Evolutionary conservation across 495 filamentous ascomycete species (phyloP).

Genomic region (Penicillium lividum): DNA sequence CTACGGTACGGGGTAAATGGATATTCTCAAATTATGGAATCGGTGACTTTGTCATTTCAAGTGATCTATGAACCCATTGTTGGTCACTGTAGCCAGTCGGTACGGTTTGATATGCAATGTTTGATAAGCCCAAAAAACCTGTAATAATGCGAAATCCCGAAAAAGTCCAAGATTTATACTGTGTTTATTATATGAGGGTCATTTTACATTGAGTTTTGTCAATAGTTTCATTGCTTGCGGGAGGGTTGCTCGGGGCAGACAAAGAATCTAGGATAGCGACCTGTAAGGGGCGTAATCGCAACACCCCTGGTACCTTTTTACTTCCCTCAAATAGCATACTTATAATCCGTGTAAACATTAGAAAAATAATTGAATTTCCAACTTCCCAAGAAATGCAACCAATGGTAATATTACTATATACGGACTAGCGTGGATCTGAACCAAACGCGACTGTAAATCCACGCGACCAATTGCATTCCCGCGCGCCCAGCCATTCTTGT

Average conservation of each 20-base stretch:
- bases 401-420: slow-evolving; percentile 24
- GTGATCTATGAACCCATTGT: too few species aligned
- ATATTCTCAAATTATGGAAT: neutral
- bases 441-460: slow-evolving; percentile 1
- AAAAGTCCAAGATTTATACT: neutral
- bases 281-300: neutral
- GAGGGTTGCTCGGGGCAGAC: neutral
- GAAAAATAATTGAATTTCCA: neutral
- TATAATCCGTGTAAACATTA: neutral
- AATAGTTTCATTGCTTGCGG: neutral
- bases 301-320: neutral
- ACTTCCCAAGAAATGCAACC: neutral
- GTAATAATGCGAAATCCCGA: too few species aligned
- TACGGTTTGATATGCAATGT: too few species aligned
- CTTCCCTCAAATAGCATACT: neutral
- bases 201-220: neutral
- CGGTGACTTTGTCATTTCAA: neutral
- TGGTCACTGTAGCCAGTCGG: too few species aligned
- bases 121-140: too few species aligned
- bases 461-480: slow-evolving; percentile 19
- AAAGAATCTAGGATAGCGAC: slow-evolving; percentile 1
- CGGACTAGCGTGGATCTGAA: slow-evolving; percentile 26
- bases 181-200: neutral
- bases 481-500: slow-evolving; percentile 13
- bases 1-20: too few species aligned